Base-by-base conservation (phyloP, 108 stramenopile species). In the Cyclotella atomus region DNA sequence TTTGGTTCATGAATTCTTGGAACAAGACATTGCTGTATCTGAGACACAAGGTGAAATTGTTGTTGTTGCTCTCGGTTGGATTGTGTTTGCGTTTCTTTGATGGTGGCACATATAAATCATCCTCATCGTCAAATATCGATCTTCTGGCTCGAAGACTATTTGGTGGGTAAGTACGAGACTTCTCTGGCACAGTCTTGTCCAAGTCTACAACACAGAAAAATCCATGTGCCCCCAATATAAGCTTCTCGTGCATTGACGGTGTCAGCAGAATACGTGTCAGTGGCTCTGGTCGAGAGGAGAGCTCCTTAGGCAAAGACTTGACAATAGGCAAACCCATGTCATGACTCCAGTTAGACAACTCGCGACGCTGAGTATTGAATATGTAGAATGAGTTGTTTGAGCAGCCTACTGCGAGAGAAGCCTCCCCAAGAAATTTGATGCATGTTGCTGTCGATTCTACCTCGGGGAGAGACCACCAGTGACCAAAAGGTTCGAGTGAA, bases 21-120 rank as follows among this genome's bases (percentile, higher is more conserved):
- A 84, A 90, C 8, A 95, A 66, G 62, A 95, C 91, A 62, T 82
- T 82, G 53, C 79, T 88, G 79, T 95, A 95, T 57, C 88, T 84
- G 10, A 90, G 73, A 62, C 91, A 91, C n/a, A 90, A 65, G 12
- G 82, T 91, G 47, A 88, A 92, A 50, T 87, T 83, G 12, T 63
- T 36, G 35, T 59, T 63, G 23, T 29, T 45, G n/a, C 30, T 60
- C 57, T 36, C 7, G 46, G 45, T n/a, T n/a, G n/a, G n/a, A n/a
- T n/a, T 21, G 30, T 45, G 38, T 25, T 41, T 52, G 20, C 33
- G 38, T 72, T 46, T 46, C 60, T 44, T 55, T 46, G 35, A 0
- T 7, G 41, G 46, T 14, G 41, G 34, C 33, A 50, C 28, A 68
- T 28, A 54, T 23, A 63, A 16, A 23, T 43, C 62, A 36, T 68